phyloP scores from a whole-genome alignment of 768 basidiomycete species.

The Phaeotremella skinneri region DNA sequence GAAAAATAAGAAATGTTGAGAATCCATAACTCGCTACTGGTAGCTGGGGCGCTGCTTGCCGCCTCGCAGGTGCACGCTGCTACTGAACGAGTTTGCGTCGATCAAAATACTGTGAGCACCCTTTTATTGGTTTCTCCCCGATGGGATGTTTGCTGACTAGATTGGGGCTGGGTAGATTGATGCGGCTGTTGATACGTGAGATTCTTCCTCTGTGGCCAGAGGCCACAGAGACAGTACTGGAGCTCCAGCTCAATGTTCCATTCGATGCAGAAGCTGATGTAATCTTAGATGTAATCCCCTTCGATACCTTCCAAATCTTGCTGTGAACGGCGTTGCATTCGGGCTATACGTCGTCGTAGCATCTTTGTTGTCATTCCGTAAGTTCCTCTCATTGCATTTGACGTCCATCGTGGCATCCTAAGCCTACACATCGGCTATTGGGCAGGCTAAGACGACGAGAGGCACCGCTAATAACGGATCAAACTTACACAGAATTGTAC shows the following conservation, averaged over 20 bases:
- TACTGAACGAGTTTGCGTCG: neutral
- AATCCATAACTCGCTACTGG: no score
- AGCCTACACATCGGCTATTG: neutral
- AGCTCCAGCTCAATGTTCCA: neutral
- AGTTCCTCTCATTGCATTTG: no score
- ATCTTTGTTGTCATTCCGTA: conserved; percentile 39
- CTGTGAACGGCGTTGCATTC: conserved; percentile 38
- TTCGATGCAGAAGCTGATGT: no score
- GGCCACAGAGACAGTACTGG: no score
- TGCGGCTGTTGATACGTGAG: conserved; percentile 17
- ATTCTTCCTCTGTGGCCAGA: no score
- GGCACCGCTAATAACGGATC: neutral
- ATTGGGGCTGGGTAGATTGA: conserved; percentile 6
- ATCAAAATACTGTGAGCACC: neutral
- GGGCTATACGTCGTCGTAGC: conserved; percentile 47
- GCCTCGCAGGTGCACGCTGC: neutral
- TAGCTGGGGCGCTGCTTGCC: no score
- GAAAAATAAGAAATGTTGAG: no score
- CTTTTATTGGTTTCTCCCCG: neutral
- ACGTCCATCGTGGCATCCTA: no score
- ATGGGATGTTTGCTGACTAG: neutral
- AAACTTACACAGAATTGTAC: conserved; percentile 17
- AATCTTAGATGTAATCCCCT: conserved; percentile 48
- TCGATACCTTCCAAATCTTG: conserved; percentile 45
- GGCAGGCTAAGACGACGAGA: neutral